Evolutionary conservation across 768 basidiomycete genomes (phyloP), one percentile per base, ranked within the genome.

Genomic region (Tricholoma terreum): DNA sequence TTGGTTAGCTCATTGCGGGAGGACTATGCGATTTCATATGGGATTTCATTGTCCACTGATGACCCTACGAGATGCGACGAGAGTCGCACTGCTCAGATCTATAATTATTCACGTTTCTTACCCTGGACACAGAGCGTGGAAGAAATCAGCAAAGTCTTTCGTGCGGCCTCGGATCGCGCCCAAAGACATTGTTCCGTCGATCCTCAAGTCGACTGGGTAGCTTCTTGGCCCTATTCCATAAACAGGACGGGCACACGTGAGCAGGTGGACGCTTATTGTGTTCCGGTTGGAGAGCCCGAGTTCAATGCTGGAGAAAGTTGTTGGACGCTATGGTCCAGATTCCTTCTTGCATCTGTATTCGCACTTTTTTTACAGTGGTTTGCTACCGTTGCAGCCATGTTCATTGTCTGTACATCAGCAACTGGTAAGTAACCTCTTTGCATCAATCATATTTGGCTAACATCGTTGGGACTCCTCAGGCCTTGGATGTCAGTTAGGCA

Each of bases 401-500:
- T 71, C 31, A 64, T 64, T 7, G 58, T 63, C 10, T 69, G 61
- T 30, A 69, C 66, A 2, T 68, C 69, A 12, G 69, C 68, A 2
- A 52, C 21, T 3, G 69, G 69, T 67, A 31, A 55, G 64, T 45
- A n/a, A 7, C 14, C 12, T 19, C 24, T 19, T 24, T 12, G n/a
- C 1, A 3, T 31, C 2, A 17, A 11, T 40, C 17, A 43, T 22
- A 19, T 8, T 19, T 6, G 21, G 35, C 17, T 52, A 6, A 11
- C 54, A 2, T n/a, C 22, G 5, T 27, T 27, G 19, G 42, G 4
- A 22, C 3, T 19, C 6, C 7, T 7, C 4, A 73, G 73, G 73
- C 15, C 57, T 75, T 27, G 72, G 69, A 12, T 74, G 74, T 56
- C 67, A 71, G 4, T 73, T 71, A 10, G 70, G 63, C 0, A 60